A percentile compares a stretch with the other conserved stretches of the same genome.
These are phyloP conservation scores for Balamuthia mandrillaris DNA, from an alignment of 208 protist species.

Conservation along the genomic window DNA sequence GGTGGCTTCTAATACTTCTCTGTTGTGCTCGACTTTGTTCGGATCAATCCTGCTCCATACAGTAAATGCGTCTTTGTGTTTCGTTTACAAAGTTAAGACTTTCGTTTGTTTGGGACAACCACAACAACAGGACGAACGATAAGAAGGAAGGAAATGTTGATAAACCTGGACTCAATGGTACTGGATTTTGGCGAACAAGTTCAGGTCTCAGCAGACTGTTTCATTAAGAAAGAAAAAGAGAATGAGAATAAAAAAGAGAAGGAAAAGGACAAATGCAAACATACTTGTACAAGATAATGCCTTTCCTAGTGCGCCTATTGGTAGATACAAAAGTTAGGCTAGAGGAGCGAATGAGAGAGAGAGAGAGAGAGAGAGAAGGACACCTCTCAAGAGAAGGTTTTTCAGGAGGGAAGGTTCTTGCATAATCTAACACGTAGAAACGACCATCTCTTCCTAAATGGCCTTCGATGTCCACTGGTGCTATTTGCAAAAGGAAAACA, in stretches of 20 bases:
- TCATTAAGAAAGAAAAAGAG: neutral
- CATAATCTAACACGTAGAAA: constrained; percentile 31
- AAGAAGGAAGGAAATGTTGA: no score
- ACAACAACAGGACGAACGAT: neutral
- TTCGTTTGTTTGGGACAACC: no score
- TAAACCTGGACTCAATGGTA: neutral
- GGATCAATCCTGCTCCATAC: neutral
- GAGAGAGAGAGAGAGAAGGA: no score
- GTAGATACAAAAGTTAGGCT: neutral
- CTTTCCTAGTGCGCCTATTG: neutral
- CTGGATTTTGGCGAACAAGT: neutral
- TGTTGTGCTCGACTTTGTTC: neutral
- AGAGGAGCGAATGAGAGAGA: no score
- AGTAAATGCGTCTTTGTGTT: neutral
- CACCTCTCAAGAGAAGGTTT: neutral
- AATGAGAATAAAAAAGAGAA: no score
- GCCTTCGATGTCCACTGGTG: constrained; percentile 11
- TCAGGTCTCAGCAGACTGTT: constrained; percentile 8
- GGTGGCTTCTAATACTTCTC: neutral
- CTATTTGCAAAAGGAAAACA: no score
- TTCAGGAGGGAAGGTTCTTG: constrained; percentile 7
- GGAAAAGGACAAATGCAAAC: no score
- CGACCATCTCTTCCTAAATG: constrained; percentile 10
- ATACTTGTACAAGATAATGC: neutral
- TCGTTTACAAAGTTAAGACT: neutral